phyloP scores from a whole-genome alignment of 1,284 basidiomycete genomes.

The Austroboletus niveus region DNA sequence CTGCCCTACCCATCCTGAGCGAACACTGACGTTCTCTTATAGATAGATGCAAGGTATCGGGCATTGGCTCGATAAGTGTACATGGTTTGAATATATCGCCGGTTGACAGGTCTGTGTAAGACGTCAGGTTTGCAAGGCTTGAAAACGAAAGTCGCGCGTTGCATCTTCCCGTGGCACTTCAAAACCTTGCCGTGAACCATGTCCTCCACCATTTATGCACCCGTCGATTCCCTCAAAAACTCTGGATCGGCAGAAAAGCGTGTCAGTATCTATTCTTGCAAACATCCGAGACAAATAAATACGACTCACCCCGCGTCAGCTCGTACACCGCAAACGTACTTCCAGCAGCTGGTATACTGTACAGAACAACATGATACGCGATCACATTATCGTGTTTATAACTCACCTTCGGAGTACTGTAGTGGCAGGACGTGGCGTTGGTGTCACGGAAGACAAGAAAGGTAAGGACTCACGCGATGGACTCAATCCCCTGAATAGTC shows the following conservation, averaged over 20 bases:
- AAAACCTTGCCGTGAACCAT: too few species aligned
- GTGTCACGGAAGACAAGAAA: not conserved
- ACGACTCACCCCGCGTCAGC: constrained; percentile 63
- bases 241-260: constrained; percentile 5
- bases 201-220: constrained; percentile 8
- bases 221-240: constrained; percentile 22
- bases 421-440: not conserved
- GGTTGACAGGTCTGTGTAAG: too few species aligned
- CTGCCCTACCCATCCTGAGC: too few species aligned
- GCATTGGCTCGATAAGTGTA: too few species aligned
- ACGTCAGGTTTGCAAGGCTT: too few species aligned
- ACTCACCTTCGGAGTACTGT: constrained; percentile 20
- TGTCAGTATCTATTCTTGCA: not conserved
- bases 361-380: not conserved
- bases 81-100: too few species aligned
- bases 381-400: not conserved
- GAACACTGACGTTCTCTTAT: too few species aligned
- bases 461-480: constrained; percentile 54
- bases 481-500: constrained; percentile 70
- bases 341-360: constrained; percentile 87
- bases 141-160: too few species aligned
- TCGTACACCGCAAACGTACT: constrained; percentile 94
- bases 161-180: too few species aligned
- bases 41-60: too few species aligned
- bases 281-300: not conserved